These are phyloP conservation scores for Solanum boliviense DNA, from an alignment of 257 asterid species.

Conservation along the genomic window DNA sequence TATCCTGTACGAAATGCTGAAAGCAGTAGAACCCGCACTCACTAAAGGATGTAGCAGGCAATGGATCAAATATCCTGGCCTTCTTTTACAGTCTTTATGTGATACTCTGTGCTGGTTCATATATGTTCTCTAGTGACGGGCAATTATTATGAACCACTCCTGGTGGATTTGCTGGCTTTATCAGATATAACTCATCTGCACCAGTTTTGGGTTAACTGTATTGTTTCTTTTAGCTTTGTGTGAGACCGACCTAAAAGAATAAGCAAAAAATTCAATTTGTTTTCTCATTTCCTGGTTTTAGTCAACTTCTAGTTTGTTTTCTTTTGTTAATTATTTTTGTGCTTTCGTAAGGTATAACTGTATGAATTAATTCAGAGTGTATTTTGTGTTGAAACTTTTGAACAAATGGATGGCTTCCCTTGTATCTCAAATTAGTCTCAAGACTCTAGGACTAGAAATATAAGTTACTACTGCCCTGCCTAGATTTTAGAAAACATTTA, in stretches of 20 bases:
- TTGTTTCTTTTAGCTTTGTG: background rate
- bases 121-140: background rate
- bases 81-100: background rate
- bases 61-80: background rate
- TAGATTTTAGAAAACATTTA: background rate
- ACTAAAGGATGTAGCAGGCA: conserved; percentile 12
- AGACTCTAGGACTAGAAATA: background rate
- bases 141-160: background rate
- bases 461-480: background rate
- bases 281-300: background rate
- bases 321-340: background rate
- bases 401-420: background rate
- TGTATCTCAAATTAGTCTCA: background rate
- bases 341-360: background rate
- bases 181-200: background rate
- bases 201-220: background rate
- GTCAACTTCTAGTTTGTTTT: background rate
- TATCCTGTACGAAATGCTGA: conserved; percentile 71
- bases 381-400: background rate
- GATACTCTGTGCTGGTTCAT: background rate
- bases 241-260: background rate
- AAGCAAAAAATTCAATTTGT: background rate
- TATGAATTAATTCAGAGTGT: background rate
- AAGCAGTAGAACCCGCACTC: conserved; percentile 64
- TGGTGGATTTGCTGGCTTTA: background rate